Evolutionary conservation across 345 rosid genomes (phyloP).

Genomic region (Gossypium bickii): DNA sequence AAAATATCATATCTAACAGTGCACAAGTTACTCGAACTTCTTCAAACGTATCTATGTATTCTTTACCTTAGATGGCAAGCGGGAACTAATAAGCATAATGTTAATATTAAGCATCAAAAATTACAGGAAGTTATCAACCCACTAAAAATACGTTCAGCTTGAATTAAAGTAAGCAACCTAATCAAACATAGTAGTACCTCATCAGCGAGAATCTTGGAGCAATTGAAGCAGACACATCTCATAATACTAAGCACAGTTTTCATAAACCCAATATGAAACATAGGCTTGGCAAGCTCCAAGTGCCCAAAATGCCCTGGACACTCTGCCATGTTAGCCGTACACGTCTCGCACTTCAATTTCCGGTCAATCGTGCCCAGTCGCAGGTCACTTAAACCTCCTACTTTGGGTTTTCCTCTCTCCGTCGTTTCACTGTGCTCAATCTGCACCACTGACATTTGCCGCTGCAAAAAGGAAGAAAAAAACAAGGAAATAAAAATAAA

Average conservation of each 20-base stretch:
- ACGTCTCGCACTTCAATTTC: slow-evolving; percentile 88
- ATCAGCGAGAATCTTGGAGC: slow-evolving; percentile 82
- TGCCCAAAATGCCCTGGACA: slow-evolving; percentile 97
- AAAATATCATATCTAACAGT: background rate
- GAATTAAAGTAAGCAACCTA: background rate
- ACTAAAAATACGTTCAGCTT: background rate
- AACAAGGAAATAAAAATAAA: no score
- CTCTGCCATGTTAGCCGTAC: slow-evolving; percentile 91
- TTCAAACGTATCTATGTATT: background rate
- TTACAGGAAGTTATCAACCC: background rate
- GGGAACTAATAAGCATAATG: background rate
- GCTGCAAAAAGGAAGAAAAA: slow-evolving; percentile 37
- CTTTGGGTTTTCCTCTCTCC: slow-evolving; percentile 87
- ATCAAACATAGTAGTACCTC: slow-evolving; percentile 54
- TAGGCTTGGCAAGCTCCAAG: slow-evolving; percentile 93
- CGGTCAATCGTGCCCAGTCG: slow-evolving; percentile 90
- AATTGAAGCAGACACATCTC: slow-evolving; percentile 94
- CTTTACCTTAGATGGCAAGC: background rate
- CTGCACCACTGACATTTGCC: slow-evolving; percentile 94
- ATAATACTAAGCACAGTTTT: slow-evolving; percentile 86
- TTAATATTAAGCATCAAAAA: background rate
- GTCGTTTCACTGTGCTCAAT: slow-evolving; percentile 89
- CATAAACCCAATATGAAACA: slow-evolving; percentile 91
- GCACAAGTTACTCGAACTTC: background rate
- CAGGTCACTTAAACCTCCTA: slow-evolving; percentile 74